Conservation (phyloP, 805 yeast genomes). For the Lachancea dasiensis region DNA sequence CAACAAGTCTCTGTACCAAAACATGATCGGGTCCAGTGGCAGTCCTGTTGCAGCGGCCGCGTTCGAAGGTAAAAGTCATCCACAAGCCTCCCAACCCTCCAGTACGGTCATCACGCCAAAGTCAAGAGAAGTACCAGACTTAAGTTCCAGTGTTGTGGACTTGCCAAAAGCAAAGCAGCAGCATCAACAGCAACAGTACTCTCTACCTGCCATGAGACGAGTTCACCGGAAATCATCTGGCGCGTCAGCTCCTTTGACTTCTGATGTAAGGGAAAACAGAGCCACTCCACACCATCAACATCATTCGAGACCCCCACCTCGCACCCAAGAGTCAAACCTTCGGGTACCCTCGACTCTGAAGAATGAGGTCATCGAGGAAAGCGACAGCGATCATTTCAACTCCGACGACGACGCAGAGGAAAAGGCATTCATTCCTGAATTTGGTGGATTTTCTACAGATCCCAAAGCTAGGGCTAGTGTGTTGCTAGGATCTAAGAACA, state of each 20-base stretch:
- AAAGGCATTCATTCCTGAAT: constrained; percentile 36
- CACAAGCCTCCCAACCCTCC: constrained; percentile 14
- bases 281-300: neutral
- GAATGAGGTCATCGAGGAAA: constrained; percentile 11
- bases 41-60: constrained; percentile 16
- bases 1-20: constrained; percentile 24
- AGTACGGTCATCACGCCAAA: constrained; percentile 31
- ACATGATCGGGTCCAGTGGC: constrained; percentile 18
- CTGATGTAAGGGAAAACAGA: constrained; percentile 1
- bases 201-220: constrained; percentile 32
- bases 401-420: constrained; percentile 26
- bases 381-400: constrained; percentile 14
- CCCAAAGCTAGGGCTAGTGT: constrained; percentile 39
- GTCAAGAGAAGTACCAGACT: constrained; percentile 31
- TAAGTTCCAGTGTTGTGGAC: constrained; percentile 26
- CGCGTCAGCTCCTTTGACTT: constrained; percentile 4
- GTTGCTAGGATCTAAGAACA: constrained; percentile 34
- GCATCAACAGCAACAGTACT: constrained; percentile 20
- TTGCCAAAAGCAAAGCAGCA: constrained; percentile 28
- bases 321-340: constrained; percentile 1
- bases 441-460: constrained; percentile 70
- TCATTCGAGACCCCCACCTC: constrained; percentile 1
- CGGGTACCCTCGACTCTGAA: constrained; percentile 4
- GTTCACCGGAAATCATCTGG: constrained; percentile 19
- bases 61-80: constrained; percentile 16